These are phyloP conservation scores for Carpinus viminea DNA, from an alignment of 306 rosid species.

Conservation along the genomic window DNA sequence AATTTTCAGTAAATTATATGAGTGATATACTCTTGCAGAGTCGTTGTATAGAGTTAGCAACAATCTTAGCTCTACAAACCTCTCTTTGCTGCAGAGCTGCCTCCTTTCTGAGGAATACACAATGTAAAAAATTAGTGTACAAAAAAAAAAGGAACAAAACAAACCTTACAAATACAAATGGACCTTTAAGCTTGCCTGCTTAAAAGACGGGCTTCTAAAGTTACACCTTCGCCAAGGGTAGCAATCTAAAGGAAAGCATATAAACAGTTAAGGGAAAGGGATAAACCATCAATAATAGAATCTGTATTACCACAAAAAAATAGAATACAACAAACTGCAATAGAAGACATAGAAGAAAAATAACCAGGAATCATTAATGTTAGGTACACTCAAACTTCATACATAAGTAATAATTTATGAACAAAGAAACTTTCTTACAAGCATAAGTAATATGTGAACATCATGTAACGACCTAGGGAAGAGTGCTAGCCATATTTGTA, in stretches of 20 bases:
- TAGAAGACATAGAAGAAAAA: neutral
- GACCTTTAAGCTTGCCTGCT: constrained; percentile 66
- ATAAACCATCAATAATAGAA: neutral
- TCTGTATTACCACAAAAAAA: neutral
- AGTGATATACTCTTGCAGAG: neutral
- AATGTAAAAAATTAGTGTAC: constrained; percentile 31
- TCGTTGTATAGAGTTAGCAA: neutral
- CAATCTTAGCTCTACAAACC: constrained; percentile 48
- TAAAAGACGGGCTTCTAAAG: constrained; percentile 82
- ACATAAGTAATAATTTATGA: too few species aligned
- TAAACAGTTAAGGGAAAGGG: neutral
- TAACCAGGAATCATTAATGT: neutral
- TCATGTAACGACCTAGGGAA: too few species aligned
- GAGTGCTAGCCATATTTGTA: too few species aligned
- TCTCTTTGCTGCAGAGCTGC: constrained; percentile 93
- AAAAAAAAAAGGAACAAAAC: constrained; percentile 16
- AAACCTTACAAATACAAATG: constrained; percentile 12
- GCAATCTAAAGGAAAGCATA: constrained; percentile 52
- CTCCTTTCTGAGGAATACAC: constrained; percentile 75
- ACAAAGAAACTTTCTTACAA: neutral
- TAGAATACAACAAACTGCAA: neutral
- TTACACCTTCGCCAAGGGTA: constrained; percentile 80
- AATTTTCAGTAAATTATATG: constrained; percentile 2
- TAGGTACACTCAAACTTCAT: neutral
- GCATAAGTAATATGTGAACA: neutral